Percentiles rank a stretch among this genome's conserved stretches.
These are phyloP conservation scores for Camelina laxa DNA, from an alignment of 345 rosid genomes.

Conservation along the genomic window DNA sequence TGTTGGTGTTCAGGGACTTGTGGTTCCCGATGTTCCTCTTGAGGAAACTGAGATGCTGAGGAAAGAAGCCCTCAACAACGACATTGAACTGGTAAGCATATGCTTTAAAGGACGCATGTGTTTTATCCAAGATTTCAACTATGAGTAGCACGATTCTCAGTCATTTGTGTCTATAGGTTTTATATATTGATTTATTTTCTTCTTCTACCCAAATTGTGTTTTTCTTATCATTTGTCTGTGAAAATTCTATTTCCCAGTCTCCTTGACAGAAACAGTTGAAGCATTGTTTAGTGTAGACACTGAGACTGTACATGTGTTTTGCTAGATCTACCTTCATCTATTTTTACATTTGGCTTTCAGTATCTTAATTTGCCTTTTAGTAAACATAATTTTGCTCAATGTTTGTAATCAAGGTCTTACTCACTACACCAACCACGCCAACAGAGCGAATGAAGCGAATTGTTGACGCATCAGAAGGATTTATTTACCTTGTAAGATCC, in stretches of 20 bases:
- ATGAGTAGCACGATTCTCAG: not conserved
- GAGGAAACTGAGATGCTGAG: conserved; percentile 89
- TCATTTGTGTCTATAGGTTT: not conserved
- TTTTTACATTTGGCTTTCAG: not conserved
- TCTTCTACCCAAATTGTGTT: no score
- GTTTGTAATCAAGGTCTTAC: conserved; percentile 66
- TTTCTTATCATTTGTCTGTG: not conserved
- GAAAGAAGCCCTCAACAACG: conserved; percentile 66
- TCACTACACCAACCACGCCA: conserved; percentile 87
- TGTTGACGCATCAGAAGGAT: conserved; percentile 86
- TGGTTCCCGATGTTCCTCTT: conserved; percentile 95
- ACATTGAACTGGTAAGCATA: conserved; percentile 71
- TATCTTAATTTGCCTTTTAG: not conserved
- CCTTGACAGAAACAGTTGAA: conserved; percentile 5
- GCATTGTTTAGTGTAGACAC: conserved; percentile 24
- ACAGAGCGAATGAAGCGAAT: conserved; percentile 74
- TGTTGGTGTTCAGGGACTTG: conserved; percentile 83
- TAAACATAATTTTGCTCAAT: not conserved
- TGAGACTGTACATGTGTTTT: conserved; percentile 19
- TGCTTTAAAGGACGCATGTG: not conserved
- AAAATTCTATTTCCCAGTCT: conserved; percentile 1
- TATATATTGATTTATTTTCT: no score
- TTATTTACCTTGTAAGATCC: conserved; percentile 80
- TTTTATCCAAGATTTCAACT: not conserved
- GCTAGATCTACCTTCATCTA: not conserved